Evolutionary conservation across 2,329 filamentous ascomycete genomes (phyloP).

Genomic region (Calcarisporium arbuscula): DNA sequence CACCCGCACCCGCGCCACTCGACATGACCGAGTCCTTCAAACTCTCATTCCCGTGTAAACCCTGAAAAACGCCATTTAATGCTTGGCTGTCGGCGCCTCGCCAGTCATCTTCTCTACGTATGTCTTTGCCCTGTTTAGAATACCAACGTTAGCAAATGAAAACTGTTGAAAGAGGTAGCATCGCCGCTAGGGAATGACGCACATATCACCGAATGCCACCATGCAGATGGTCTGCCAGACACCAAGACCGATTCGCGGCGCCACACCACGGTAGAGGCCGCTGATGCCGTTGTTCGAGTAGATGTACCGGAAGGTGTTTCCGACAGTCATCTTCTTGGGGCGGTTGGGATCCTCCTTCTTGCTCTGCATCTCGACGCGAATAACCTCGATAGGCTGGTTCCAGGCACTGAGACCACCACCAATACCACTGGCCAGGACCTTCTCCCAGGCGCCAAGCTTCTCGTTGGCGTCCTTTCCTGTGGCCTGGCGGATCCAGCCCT

Average conservation of each 20-base stretch:
- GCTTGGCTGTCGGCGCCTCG: constrained; percentile 59
- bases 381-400: constrained; percentile 99
- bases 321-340: constrained; percentile 98
- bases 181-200: constrained; percentile 38
- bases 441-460: constrained; percentile 75
- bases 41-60: too few relatives aligned
- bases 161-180: neutral
- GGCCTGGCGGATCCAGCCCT: constrained; percentile 73
- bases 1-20: too few relatives aligned
- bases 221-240: constrained; percentile 99
- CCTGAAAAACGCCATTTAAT: constrained; percentile 42
- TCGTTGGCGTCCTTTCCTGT: constrained; percentile 75
- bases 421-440: constrained; percentile 77
- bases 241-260: constrained; percentile 87
- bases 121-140: constrained; percentile 50
- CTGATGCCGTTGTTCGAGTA: constrained; percentile 81
- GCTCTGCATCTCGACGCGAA: constrained; percentile 99
- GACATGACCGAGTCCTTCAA: too few relatives aligned
- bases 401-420: constrained; percentile 94
- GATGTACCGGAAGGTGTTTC: constrained; percentile 80
- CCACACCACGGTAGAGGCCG: constrained; percentile 92
- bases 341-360: constrained; percentile 97
- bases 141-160: constrained; percentile 5
- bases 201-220: constrained; percentile 98
- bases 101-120: constrained; percentile 63